Evolutionary conservation across 2,329 filamentous ascomycete genomes (phyloP).

Genomic region (Zasmidium citrigriseum): DNA sequence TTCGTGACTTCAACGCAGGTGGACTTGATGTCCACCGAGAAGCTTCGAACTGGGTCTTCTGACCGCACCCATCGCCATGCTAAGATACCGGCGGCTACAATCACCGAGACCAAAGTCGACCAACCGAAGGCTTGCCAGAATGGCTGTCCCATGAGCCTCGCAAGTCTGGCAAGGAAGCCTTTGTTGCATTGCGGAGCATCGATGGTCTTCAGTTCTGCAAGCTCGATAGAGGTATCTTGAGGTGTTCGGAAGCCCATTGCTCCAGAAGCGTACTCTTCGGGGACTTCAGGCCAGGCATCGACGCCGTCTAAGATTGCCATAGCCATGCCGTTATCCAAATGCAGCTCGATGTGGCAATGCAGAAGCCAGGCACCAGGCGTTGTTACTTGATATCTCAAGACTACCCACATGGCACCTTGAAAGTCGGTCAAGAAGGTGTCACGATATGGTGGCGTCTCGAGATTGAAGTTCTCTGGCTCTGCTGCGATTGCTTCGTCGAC

Average conservation of each 20-base stretch:
- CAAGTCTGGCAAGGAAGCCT: neutral
- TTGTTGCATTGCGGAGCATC: neutral
- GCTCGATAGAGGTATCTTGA: neutral
- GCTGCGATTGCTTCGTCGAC: constrained; percentile 40
- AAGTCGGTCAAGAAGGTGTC: constrained; percentile 44
- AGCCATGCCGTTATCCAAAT: constrained; percentile 51
- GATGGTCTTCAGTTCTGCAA: neutral
- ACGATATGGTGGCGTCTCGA: constrained; percentile 55
- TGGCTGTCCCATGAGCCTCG: neutral
- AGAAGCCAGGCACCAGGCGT: constrained; percentile 52
- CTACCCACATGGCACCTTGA: constrained; percentile 40
- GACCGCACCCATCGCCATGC: neutral
- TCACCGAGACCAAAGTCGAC: neutral
- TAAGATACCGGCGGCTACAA: neutral
- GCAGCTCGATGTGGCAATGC: constrained; percentile 54
- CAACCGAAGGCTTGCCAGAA: neutral
- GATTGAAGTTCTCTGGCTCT: constrained; percentile 54
- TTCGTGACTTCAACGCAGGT: neutral
- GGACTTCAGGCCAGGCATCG: constrained; percentile 40
- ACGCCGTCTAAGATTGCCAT: constrained; percentile 51
- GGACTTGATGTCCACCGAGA: neutral
- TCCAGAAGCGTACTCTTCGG: constrained; percentile 21
- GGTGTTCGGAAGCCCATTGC: neutral
- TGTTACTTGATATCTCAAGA: constrained; percentile 46
- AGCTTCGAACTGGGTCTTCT: neutral